A percentile compares a stretch with the other conserved stretches of the same genome.
Conservation (phyloP, 208 protist species). For the Trypanosoma melophagium region DNA sequence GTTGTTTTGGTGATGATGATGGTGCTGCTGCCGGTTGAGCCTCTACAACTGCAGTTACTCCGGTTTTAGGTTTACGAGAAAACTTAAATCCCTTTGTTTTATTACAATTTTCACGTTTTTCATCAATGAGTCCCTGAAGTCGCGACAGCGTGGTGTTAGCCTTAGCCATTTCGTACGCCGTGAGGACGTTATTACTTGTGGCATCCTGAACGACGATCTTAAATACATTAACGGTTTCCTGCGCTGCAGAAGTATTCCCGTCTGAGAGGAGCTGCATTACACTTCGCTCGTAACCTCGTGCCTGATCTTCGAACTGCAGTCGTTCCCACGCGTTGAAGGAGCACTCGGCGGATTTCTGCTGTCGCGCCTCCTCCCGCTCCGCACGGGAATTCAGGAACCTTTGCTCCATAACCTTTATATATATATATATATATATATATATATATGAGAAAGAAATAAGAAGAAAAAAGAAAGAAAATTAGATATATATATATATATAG, state of each 20-base stretch:
- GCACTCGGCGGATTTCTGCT: constrained; percentile 31
- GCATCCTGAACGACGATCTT: constrained; percentile 62
- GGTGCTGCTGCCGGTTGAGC: neutral
- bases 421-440: constrained; percentile 4
- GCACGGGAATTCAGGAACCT: constrained; percentile 67
- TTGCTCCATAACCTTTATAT: constrained; percentile 48
- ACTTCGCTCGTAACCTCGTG: constrained; percentile 33
- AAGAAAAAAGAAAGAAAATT: constrained; percentile 23
- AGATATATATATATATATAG: too few species aligned
- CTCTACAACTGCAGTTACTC: constrained; percentile 3
- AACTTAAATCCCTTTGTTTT: constrained; percentile 60
- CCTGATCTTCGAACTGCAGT: constrained; percentile 63
- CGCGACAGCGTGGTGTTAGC: constrained; percentile 62
- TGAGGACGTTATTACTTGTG: constrained; percentile 51
- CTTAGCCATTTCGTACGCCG: constrained; percentile 76
- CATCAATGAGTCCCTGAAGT: constrained; percentile 65
- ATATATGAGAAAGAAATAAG: constrained; percentile 16
- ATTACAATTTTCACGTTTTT: neutral
- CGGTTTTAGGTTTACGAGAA: constrained; percentile 40
- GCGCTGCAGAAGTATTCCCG: constrained; percentile 35
- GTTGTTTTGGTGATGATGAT: constrained; percentile 2
- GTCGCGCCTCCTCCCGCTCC: constrained; percentile 63
- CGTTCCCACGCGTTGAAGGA: constrained; percentile 41
- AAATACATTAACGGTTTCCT: constrained; percentile 45
- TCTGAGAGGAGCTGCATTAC: constrained; percentile 31